phyloP scores from a whole-genome alignment of 106 monocot genomes.

The Cymbidium sinense region DNA sequence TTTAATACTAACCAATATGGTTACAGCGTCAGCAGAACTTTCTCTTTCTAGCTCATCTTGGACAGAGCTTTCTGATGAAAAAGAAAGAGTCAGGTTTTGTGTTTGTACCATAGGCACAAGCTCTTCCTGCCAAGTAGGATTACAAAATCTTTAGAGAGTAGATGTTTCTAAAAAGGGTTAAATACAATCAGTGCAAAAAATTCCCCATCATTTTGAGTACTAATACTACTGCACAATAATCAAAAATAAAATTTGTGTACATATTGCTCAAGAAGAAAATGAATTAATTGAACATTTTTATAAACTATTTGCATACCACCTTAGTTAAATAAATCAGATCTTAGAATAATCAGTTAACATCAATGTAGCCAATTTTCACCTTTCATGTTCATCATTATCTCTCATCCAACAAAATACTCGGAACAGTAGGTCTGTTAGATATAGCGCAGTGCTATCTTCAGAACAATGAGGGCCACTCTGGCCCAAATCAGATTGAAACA shows the following conservation, averaged over 20 bases:
- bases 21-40: constrained; percentile 85
- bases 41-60: constrained; percentile 96
- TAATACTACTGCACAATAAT: background rate
- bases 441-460: too few species aligned
- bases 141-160: background rate
- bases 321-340: background rate
- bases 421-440: background rate
- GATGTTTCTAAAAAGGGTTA: background rate
- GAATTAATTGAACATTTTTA: background rate
- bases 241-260: background rate
- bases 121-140: constrained; percentile 65
- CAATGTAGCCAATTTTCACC: background rate
- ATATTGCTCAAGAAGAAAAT: background rate
- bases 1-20: constrained; percentile 55
- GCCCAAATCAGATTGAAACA: too few species aligned
- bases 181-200: background rate
- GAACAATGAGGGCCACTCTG: too few species aligned
- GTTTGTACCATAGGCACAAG: constrained; percentile 60
- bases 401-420: too few species aligned
- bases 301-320: background rate
- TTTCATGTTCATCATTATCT: background rate
- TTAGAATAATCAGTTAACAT: background rate
- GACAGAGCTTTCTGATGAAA: constrained; percentile 94
- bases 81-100: constrained; percentile 76
- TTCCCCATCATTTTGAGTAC: background rate